A percentile compares a stretch with the other conserved stretches of the same genome.
Conservation (phyloP, 2,329 filamentous ascomycete species). For the Calonectria ilicicola region DNA sequence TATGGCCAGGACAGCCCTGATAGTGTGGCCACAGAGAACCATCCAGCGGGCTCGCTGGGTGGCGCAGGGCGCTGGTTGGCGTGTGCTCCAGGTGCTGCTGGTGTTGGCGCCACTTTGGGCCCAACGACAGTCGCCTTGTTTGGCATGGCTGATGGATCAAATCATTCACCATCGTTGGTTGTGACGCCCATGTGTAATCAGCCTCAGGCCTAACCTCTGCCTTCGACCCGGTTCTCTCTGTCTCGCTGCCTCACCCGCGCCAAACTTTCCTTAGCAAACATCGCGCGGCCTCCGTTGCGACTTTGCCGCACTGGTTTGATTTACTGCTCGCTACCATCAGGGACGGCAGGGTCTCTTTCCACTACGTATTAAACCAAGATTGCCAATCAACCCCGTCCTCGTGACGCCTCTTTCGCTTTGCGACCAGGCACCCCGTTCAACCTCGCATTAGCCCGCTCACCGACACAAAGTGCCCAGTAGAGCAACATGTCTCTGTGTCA, state of each 20-base stretch:
- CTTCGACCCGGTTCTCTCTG: conserved; percentile 28
- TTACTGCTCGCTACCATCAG: background rate
- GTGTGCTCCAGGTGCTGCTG: conserved; percentile 2
- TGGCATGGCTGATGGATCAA: conserved; percentile 36
- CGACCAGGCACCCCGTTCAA: conserved; percentile 10
- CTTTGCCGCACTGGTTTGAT: background rate
- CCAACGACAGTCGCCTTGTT: conserved; percentile 30
- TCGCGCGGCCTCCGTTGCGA: conserved; percentile 1
- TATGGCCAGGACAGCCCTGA: background rate
- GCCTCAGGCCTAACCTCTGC: conserved; percentile 23
- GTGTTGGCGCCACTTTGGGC: conserved; percentile 32
- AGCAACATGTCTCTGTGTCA: conserved; percentile 84
- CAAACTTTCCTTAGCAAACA: conserved; percentile 6
- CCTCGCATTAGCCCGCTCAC: conserved; percentile 3
- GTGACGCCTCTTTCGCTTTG: conserved; percentile 21
- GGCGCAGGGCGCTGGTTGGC: conserved; percentile 2
- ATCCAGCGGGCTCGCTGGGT: background rate
- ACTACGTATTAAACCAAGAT: conserved; percentile 8
- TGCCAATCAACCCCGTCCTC: conserved; percentile 18
- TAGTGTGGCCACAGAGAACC: background rate
- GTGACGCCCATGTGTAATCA: conserved; percentile 37
- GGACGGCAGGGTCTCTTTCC: background rate
- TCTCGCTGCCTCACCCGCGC: background rate
- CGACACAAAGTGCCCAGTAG: conserved; percentile 2
- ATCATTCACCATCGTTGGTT: conserved; percentile 40